Evolutionary conservation across 129 eudicot species (phyloP).

Genomic region (Chrysanthemum makinoi): DNA sequence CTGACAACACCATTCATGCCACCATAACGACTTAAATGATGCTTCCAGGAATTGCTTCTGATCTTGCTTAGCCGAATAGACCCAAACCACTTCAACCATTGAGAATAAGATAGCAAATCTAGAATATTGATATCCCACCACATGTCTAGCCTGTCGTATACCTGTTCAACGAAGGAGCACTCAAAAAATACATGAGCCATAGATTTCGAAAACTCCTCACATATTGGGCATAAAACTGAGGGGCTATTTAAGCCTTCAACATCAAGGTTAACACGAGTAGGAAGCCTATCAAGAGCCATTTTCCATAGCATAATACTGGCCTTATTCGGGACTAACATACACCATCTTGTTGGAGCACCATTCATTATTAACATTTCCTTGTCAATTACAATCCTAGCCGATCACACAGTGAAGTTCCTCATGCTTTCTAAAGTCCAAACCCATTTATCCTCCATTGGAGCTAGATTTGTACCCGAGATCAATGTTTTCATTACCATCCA

Average conservation of each 20-base stretch:
- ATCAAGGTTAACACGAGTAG: neutral
- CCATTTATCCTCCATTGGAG: neutral
- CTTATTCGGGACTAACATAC: neutral
- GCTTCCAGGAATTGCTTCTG: neutral
- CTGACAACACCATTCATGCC: neutral
- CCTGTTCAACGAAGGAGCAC: neutral
- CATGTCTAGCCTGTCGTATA: neutral
- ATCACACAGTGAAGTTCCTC: neutral
- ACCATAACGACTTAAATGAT: neutral
- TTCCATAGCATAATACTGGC: neutral
- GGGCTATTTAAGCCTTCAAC: neutral
- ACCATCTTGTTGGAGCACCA: neutral
- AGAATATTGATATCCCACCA: neutral
- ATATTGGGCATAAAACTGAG: neutral
- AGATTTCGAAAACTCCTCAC: neutral
- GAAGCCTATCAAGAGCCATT: neutral
- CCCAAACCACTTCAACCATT: neutral
- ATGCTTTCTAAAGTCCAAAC: neutral
- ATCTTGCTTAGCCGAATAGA: neutral
- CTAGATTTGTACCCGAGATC: neutral
- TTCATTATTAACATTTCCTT: neutral
- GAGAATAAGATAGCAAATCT: neutral
- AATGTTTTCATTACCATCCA: neutral
- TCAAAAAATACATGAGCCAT: neutral
- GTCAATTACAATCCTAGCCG: neutral